Conservation (phyloP, 306 rosid species). For the Malus sylvestris region DNA sequence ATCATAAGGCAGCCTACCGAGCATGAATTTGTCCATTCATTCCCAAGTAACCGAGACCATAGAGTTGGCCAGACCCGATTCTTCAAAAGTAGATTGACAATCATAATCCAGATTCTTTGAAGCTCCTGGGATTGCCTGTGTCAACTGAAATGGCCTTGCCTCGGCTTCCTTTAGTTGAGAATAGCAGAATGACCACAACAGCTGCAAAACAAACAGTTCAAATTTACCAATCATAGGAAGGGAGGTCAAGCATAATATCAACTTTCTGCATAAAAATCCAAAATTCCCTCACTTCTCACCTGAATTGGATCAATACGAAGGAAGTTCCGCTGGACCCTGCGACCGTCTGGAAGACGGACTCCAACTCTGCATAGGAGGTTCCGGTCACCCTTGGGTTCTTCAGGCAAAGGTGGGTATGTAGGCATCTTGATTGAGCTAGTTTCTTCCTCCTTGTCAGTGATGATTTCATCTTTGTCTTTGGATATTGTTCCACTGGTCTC, state of each 20-base stretch:
- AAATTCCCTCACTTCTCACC: constrained; percentile 31
- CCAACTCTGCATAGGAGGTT: constrained; percentile 77
- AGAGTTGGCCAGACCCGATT: constrained; percentile 89
- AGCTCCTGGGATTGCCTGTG: constrained; percentile 90
- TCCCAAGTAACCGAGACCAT: constrained; percentile 94
- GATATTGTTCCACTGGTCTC: constrained; percentile 31
- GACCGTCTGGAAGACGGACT: constrained; percentile 86
- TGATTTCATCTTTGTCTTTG: constrained; percentile 28
- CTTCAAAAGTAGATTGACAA: constrained; percentile 49
- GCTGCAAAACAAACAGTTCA: constrained; percentile 41
- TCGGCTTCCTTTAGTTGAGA: constrained; percentile 57
- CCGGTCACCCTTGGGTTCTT: constrained; percentile 82
- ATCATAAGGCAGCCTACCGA: constrained; percentile 7
- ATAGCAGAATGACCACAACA: constrained; percentile 85
- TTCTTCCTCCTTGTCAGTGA: constrained; percentile 35
- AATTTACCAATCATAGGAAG: not conserved
- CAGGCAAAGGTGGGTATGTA: constrained; percentile 66
- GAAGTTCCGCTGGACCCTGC: constrained; percentile 76
- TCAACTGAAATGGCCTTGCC: constrained; percentile 52
- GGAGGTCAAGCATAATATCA: not conserved
- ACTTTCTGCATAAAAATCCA: not conserved
- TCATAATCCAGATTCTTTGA: constrained; percentile 56
- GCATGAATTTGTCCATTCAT: constrained; percentile 29
- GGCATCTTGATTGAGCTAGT: constrained; percentile 33
- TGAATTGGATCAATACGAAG: constrained; percentile 70